A percentile compares a stretch with the other conserved stretches of the same genome.
Evolutionary conservation across 1,139 yeast genomes (phyloP).

Genomic region (Pichia sp.): DNA sequence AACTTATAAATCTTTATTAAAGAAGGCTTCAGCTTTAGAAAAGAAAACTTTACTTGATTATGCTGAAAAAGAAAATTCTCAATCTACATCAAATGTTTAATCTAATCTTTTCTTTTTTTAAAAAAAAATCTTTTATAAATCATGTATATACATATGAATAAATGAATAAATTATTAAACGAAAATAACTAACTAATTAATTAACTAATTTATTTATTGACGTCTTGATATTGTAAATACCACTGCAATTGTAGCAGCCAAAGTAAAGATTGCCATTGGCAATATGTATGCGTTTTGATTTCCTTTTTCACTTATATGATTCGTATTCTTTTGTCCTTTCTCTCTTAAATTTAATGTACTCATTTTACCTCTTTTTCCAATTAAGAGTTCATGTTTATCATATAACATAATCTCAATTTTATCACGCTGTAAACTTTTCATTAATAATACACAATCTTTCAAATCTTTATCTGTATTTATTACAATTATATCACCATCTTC

Average conservation of each 20-base stretch:
- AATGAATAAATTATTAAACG: too few species aligned
- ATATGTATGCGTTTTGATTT: slow-evolving; percentile 7
- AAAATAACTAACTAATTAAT: too few species aligned
- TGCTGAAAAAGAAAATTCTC: neutral
- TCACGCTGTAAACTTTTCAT: slow-evolving; percentile 44
- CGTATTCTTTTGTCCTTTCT: neutral
- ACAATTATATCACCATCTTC: slow-evolving; percentile 84
- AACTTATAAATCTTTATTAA: slow-evolving; percentile 37
- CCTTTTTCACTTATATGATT: neutral
- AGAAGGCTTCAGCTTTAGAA: slow-evolving; percentile 38
- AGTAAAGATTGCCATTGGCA: slow-evolving; percentile 60
- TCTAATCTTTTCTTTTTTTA: too few species aligned
- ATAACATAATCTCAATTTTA: slow-evolving; percentile 68
- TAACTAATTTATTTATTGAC: neutral
- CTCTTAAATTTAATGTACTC: slow-evolving; percentile 6
- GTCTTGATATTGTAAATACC: slow-evolving; percentile 33
- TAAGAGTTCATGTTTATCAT: slow-evolving; percentile 33
- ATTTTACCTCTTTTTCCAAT: slow-evolving; percentile 11
- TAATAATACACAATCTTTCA: slow-evolving; percentile 62
- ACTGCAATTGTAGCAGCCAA: slow-evolving; percentile 55
- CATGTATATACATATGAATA: neutral
- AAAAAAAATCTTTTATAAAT: too few species aligned
- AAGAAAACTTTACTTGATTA: slow-evolving; percentile 31
- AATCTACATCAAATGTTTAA: neutral
- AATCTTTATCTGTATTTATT: slow-evolving; percentile 67